Base-by-base conservation (phyloP, 1,284 basidiomycete species). In the Moniliophthora roreri region DNA sequence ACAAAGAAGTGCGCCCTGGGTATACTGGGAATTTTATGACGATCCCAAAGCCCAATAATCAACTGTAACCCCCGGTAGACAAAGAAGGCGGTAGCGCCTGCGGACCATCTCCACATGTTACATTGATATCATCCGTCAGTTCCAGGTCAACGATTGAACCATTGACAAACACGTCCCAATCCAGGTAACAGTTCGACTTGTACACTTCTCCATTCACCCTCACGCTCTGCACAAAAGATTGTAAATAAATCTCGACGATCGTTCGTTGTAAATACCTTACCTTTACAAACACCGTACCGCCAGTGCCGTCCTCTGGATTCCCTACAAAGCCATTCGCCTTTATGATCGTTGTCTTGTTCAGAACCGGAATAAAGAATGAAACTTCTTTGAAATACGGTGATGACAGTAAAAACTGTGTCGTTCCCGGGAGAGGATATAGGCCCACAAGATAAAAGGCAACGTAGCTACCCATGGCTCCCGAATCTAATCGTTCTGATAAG, bases 401-500 rank as follows among this genome's bases (percentile, higher is more conserved):
- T 6, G 80, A 81, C 3, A 87, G 70, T 1, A 87, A 73, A 60
- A 79, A 70, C 59, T 85, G 83, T 11, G 70, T 69, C 1, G 84
- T 85, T 13, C 80, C 80, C 0, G 84, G 83, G 3, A 85, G 65
- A 1, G 83, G 84, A 58, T 85, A 86, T 60, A 87, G 61, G 1
- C 84, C 84, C 0, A 76, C 70, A 6, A 85, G 72, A 61, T 81
- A 81, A 66, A 84, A 87, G 0, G 77, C 72, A 2, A 77, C 81
- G 56, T 83, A 86, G 58, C 83, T 84, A 2, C 76, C 86, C 87
- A 89, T 88, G 0, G 86, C 87, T 42, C 82, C 85, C 68, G 3
- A 3, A 16, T 18, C 3, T 13, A 13, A 9, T 11, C 3, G 39
- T n/a, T n/a, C n/a, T 15, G 39, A 18, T 16, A 40, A 2, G 9